Evolutionary conservation across 139 green algal species (phyloP).

Genomic region (Ettlia oleoabundans): DNA sequence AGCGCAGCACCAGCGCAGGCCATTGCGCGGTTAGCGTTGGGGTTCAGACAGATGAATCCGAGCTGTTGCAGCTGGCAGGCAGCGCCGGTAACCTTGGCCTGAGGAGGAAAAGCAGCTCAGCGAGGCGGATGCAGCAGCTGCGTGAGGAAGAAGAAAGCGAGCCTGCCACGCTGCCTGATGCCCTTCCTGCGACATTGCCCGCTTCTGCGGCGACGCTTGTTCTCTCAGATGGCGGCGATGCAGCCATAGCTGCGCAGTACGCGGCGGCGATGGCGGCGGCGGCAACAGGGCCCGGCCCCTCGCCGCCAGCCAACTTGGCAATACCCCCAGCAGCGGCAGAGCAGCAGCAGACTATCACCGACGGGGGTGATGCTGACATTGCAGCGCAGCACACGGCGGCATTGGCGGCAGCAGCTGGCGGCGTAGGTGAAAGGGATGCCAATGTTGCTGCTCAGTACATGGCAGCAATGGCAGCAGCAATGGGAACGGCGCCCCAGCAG

Average conservation of each 20-base stretch:
- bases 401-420: neutral
- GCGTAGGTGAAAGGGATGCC: neutral
- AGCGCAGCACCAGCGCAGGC: too few species aligned
- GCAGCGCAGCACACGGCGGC: constrained; percentile 5
- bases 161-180: too few species aligned
- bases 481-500: neutral
- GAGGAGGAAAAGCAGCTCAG: too few species aligned
- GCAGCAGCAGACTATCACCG: neutral
- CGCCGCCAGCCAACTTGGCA: too few species aligned
- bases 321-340: neutral
- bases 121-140: too few species aligned
- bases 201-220: too few species aligned
- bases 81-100: neutral
- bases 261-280: neutral
- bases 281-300: neutral
- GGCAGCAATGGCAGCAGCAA: neutral
- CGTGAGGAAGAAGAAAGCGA: too few species aligned
- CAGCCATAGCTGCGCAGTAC: constrained; percentile 1
- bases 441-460: constrained; percentile 1
- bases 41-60: constrained; percentile 26
- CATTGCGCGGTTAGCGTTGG: neutral
- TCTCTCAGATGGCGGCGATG: neutral
- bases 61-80: neutral
- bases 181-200: too few species aligned
- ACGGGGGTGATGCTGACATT: constrained; percentile 4